Evolutionary conservation across 768 basidiomycete genomes (phyloP), one percentile per base, ranked within the genome.

Genomic region (Psilocybe cubensis): DNA sequence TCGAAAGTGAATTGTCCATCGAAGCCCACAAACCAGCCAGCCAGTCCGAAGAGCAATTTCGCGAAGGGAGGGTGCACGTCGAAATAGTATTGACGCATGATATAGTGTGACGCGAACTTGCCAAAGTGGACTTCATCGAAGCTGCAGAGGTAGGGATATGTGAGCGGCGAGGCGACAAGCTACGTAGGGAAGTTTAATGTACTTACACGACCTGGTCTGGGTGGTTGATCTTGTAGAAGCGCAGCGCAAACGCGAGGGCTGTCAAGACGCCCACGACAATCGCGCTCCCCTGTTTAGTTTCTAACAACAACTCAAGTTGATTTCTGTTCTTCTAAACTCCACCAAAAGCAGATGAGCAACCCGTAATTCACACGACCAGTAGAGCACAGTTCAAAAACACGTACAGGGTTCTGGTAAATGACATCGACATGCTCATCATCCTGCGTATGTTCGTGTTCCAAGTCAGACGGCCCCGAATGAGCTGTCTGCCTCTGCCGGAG

Each of bases 71-170:
- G 97, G 67, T 99, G 97, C 7, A 99, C 96, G 70, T 99, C 97
- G 79, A 99, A 99, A 76, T 98, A 98, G 78, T 98, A 99, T 74
- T 97, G 86, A 62, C 96, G 83, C 44, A 77, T 77, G 69, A 98
- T 87, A 74, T 99, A 99, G 74, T 94, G 92, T 4, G 92, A 86
- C 11, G 97, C 96, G 70, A 99, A 99, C 74, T 98, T 97, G 60
- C 96, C 96, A 69, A 98, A 98, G 70, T 98, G 96, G 11, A 98
- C 96, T 75, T 98, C 96, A 70, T 98, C 96, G 69, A 98, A 98
- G 46, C 94, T 96, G 64, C 11, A 46, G 23, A 46, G 28, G 28
- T 27, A 24, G 5, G 46, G 40, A 38, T 31, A 29, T n/a, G 40
- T 28, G 8, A 40, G 21, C 1, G 35, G 12, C 21, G n/a, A 25